Conservation (phyloP, 2,329 filamentous ascomycete genomes). For the Periconia sp. region DNA sequence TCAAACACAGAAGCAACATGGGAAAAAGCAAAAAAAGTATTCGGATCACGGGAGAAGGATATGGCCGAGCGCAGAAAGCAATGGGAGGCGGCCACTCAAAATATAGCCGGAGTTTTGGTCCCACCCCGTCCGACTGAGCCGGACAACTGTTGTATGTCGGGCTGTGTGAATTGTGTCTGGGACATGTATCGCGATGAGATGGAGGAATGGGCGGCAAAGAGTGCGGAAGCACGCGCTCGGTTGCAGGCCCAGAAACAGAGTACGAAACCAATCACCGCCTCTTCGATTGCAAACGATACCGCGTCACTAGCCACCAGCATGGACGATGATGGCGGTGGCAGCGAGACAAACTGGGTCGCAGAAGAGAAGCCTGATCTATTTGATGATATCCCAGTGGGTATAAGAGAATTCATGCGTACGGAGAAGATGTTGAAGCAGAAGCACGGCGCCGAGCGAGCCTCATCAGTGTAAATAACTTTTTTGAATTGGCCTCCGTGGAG, state of each 20-base stretch:
- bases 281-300: constrained; percentile 41
- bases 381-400: constrained; percentile 81
- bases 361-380: constrained; percentile 67
- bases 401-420: constrained; percentile 94
- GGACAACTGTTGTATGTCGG: constrained; percentile 99
- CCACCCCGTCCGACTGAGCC: constrained; percentile 86
- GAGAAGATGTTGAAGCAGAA: constrained; percentile 86
- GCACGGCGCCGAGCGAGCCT: constrained; percentile 61
- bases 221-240: constrained; percentile 62
- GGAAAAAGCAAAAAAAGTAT: constrained; percentile 68
- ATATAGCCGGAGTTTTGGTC: constrained; percentile 77
- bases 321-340: constrained; percentile 80
- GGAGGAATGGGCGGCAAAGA: constrained; percentile 78
- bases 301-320: constrained; percentile 61
- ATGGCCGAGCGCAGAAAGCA: constrained; percentile 68
- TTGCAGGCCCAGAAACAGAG: constrained; percentile 41
- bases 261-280: constrained; percentile 37
- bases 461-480: constrained; percentile 16
- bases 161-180: constrained; percentile 98
- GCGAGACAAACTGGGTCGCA: constrained; percentile 65
- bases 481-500: neutral
- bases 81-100: constrained; percentile 60
- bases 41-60: constrained; percentile 76
- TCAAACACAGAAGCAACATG: constrained; percentile 58
- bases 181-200: constrained; percentile 88